These are phyloP conservation scores for Hirsutella minnesotensis DNA, from an alignment of 2,329 filamentous ascomycete genomes.

Conservation along the genomic window DNA sequence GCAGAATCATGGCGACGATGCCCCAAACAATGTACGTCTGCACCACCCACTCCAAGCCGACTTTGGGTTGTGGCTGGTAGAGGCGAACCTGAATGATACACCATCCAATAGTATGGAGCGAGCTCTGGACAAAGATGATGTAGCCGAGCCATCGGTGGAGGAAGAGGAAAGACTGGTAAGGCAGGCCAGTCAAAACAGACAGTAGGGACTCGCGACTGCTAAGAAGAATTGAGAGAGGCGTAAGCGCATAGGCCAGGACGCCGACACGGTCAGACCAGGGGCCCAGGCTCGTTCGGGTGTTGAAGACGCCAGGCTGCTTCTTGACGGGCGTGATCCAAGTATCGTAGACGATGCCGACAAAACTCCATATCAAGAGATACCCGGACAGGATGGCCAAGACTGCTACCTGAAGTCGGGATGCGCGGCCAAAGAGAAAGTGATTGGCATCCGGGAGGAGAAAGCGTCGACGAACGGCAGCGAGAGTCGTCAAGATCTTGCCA, in stretches of 20 bases:
- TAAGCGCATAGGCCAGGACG: slow-evolving; percentile 60
- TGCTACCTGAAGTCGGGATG: slow-evolving; percentile 55
- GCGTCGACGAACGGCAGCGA: slow-evolving; percentile 29
- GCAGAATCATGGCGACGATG: slow-evolving; percentile 52
- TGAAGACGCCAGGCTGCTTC: slow-evolving; percentile 39
- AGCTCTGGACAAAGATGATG: slow-evolving; percentile 56
- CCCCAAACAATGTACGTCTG: slow-evolving; percentile 66
- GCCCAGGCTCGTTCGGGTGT: slow-evolving; percentile 54
- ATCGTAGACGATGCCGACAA: slow-evolving; percentile 56
- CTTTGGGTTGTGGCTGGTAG: slow-evolving; percentile 59
- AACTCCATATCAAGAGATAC: slow-evolving; percentile 58
- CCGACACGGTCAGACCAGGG: slow-evolving; percentile 60
- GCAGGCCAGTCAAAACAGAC: slow-evolving; percentile 57
- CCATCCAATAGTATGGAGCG: slow-evolving; percentile 62
- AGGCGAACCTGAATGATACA: slow-evolving; percentile 51
- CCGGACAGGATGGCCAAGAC: slow-evolving; percentile 43
- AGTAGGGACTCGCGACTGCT: slow-evolving; percentile 59
- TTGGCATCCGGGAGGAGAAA: slow-evolving; percentile 51
- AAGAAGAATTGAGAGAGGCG: slow-evolving; percentile 56
- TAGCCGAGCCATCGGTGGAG: slow-evolving; percentile 67
- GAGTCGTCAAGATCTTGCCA: slow-evolving; percentile 20
- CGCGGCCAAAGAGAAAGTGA: slow-evolving; percentile 49
- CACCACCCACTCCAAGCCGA: slow-evolving; percentile 42
- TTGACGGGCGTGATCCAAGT: slow-evolving; percentile 61
- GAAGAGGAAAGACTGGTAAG: slow-evolving; percentile 69